Percentiles rank a stretch among this genome's conserved stretches.
These are phyloP conservation scores for Paulownia fortunei DNA, from an alignment of 257 asterid genomes.

Conservation along the genomic window DNA sequence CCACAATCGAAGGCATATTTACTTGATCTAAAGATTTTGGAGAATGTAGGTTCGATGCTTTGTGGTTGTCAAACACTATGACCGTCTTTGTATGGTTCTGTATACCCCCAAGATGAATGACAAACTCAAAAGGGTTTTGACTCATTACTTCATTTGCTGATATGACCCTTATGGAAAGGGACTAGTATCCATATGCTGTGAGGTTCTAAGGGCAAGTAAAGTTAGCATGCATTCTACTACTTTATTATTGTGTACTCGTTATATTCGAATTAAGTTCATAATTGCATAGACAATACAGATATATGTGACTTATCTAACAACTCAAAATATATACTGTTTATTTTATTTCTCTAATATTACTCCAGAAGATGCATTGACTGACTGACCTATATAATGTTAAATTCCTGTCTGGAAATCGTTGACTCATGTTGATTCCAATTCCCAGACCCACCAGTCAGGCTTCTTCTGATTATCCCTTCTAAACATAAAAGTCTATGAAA, in stretches of 20 bases:
- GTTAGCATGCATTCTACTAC: neutral
- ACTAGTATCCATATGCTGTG: neutral
- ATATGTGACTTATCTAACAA: neutral
- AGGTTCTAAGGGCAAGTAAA: neutral
- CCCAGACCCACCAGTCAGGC: neutral
- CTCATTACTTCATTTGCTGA: neutral
- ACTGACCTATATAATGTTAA: neutral
- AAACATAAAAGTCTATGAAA: too few species aligned
- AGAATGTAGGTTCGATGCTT: neutral
- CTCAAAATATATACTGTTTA: neutral
- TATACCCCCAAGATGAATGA: neutral
- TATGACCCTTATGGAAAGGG: neutral
- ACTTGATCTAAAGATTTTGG: neutral
- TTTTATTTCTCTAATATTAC: neutral
- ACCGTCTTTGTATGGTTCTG: neutral
- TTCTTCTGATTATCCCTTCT: too few species aligned
- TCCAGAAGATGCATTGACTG: too few species aligned
- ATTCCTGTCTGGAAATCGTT: neutral
- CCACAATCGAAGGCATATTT: slow-evolving; percentile 1
- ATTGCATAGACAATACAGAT: neutral
- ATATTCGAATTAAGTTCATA: neutral
- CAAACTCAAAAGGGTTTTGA: neutral
- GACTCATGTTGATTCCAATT: neutral
- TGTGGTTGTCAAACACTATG: neutral
- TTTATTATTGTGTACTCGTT: too few species aligned